phyloP scores from a whole-genome alignment of 1,284 basidiomycete genomes.

The Puccinia coronata region DNA sequence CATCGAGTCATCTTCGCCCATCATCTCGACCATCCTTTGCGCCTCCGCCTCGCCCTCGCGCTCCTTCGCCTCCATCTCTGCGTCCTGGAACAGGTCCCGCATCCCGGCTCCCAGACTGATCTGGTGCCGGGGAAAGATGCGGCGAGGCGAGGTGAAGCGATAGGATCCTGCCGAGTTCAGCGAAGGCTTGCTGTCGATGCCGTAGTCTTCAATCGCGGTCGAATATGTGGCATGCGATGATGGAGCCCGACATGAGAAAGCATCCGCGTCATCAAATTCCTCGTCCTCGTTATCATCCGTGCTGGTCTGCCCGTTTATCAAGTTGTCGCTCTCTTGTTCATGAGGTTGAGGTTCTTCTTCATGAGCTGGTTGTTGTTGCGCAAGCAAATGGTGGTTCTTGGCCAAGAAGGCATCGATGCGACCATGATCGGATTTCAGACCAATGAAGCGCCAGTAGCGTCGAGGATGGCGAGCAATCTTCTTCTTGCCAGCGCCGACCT shows the following conservation, averaged over 20 bases:
- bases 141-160: constrained; percentile 41
- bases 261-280: constrained; percentile 41
- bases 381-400: constrained; percentile 25
- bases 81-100: constrained; percentile 46
- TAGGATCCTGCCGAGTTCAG: constrained; percentile 32
- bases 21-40: constrained; percentile 37
- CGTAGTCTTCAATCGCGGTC: constrained; percentile 29
- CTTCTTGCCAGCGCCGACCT: constrained; percentile 48
- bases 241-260: constrained; percentile 36
- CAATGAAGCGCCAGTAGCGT: constrained; percentile 60
- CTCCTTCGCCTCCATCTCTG: constrained; percentile 44
- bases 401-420: constrained; percentile 48
- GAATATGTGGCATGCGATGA: constrained; percentile 47
- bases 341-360: neutral
- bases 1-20: constrained; percentile 44
- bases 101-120: constrained; percentile 48
- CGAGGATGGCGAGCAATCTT: constrained; percentile 55
- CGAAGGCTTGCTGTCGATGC: constrained; percentile 6
- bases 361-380: constrained; percentile 5
- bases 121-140: constrained; percentile 48
- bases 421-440: constrained; percentile 54
- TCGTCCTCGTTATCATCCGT: constrained; percentile 27
- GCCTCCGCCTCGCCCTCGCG: constrained; percentile 46
- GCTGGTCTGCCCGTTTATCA: neutral
- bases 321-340: neutral